Percentiles rank a stretch among this genome's conserved stretches.
These are phyloP conservation scores for Gossypium gossypioides DNA, from an alignment of 441 rosid species.

Conservation along the genomic window DNA sequence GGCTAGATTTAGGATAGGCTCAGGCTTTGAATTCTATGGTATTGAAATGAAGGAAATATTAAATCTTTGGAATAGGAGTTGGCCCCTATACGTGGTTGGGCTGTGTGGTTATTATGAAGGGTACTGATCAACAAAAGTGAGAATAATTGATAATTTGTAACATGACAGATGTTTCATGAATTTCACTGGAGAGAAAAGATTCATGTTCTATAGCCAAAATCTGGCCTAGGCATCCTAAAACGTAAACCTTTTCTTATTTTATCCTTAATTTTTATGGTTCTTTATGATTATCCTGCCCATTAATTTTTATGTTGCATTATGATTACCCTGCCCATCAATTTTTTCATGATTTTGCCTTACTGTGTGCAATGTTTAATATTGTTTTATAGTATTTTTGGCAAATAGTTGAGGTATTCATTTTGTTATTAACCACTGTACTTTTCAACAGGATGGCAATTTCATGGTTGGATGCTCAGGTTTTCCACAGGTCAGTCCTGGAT, in stretches of 20 bases:
- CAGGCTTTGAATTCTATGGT: background rate
- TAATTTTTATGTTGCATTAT: background rate
- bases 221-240: background rate
- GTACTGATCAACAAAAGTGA: background rate
- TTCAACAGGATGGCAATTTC: slow-evolving; percentile 72
- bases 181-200: slow-evolving; percentile 1
- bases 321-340: background rate
- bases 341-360: background rate
- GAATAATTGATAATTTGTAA: background rate
- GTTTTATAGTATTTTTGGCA: background rate
- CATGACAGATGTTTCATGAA: background rate
- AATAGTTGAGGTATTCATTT: background rate
- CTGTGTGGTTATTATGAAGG: background rate
- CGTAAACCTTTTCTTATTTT: background rate
- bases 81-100: background rate
- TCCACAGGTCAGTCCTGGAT: slow-evolving; percentile 61
- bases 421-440: slow-evolving; percentile 15
- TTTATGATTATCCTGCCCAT: background rate
- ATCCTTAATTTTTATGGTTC: background rate
- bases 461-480: slow-evolving; percentile 89
- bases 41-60: background rate
- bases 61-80: background rate
- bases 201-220: slow-evolving; percentile 1
- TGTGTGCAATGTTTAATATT: background rate
- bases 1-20: background rate